phyloP scores from a whole-genome alignment of 2,329 filamentous ascomycete species.

The Chrysosporium keratinophilum region DNA sequence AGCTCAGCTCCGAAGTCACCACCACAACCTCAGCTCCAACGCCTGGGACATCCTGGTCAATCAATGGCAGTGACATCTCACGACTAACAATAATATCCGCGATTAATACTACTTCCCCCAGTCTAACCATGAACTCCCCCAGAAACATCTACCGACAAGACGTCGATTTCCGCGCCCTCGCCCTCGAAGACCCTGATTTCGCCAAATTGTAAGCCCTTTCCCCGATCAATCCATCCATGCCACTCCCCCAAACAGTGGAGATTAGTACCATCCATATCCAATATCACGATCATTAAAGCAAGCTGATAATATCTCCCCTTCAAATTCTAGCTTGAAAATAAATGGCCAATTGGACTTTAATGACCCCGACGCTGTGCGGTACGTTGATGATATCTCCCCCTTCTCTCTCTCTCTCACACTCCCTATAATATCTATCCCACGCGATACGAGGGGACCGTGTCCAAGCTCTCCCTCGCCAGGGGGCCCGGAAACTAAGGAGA shows the following conservation, averaged over 20 bases:
- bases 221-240: background rate
- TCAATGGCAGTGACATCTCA: too few species aligned
- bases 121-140: slow-evolving; percentile 24
- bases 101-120: background rate
- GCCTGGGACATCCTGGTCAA: background rate
- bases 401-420: background rate
- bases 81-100: background rate
- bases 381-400: slow-evolving; percentile 26
- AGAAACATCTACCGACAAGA: slow-evolving; percentile 46
- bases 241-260: background rate
- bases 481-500: too few species aligned
- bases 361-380: slow-evolving; percentile 65
- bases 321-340: slow-evolving; percentile 38
- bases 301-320: slow-evolving; percentile 2
- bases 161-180: slow-evolving; percentile 54
- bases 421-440: background rate
- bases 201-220: slow-evolving; percentile 40
- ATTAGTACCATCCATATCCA: background rate
- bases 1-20: background rate
- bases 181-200: slow-evolving; percentile 49
- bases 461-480: too few species aligned
- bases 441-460: too few species aligned
- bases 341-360: slow-evolving; percentile 66
- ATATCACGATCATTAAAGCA: background rate
- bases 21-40: background rate